Conservation (phyloP, 169 alveolate genomes). For the Eimeria mitis region DNA sequence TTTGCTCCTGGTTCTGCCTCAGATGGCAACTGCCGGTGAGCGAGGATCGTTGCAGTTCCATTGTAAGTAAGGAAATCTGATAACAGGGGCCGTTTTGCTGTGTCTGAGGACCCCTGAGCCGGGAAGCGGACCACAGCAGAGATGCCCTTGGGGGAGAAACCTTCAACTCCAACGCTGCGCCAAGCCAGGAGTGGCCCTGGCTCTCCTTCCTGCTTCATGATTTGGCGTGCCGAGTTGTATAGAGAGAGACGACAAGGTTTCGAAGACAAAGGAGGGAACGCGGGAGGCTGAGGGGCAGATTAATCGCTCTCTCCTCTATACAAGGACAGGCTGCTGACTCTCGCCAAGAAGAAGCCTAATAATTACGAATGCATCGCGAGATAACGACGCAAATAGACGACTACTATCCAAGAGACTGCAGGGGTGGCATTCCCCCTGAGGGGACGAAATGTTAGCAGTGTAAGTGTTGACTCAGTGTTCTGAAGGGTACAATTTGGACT, state of each 20-base stretch:
- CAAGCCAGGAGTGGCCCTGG: background rate
- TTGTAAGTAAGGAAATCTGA: constrained; percentile 47
- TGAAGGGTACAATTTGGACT: background rate
- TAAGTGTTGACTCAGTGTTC: background rate
- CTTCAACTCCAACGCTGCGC: background rate
- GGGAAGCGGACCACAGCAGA: constrained; percentile 53
- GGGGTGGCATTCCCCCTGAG: background rate
- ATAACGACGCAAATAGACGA: background rate
- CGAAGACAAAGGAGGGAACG: background rate
- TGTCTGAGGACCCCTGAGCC: background rate
- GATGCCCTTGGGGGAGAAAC: constrained; percentile 5
- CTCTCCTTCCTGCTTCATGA: constrained; percentile 1
- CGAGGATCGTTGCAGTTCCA: constrained; percentile 28
- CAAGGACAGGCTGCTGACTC: background rate
- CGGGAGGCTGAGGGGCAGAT: background rate
- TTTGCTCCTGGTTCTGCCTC: background rate
- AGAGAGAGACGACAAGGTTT: background rate
- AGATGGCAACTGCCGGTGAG: constrained; percentile 31
- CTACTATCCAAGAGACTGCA: background rate
- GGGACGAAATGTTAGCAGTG: background rate
- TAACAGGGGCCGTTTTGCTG: background rate
- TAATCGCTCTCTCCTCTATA: background rate
- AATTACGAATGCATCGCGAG: background rate
- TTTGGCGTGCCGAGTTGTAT: background rate
- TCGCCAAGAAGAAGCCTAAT: background rate